Conservation (phyloP, 768 basidiomycete genomes). For the Auriscalpium vulgare region DNA sequence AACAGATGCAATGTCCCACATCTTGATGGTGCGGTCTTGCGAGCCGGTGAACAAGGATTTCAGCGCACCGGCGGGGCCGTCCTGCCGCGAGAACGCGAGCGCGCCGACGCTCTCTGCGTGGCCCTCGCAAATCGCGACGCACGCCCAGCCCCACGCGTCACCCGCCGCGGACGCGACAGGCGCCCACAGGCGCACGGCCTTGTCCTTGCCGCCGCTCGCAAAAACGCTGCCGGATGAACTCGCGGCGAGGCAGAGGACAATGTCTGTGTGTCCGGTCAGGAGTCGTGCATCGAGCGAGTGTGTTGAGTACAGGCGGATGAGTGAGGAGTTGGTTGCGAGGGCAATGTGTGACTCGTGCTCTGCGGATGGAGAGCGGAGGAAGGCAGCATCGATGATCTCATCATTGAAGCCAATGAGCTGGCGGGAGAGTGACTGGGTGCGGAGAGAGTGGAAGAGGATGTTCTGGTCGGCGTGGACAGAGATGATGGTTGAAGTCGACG, state of each 20-base stretch:
- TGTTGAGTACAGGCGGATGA: slow-evolving; percentile 84
- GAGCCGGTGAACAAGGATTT: slow-evolving; percentile 90
- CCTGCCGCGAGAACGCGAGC: slow-evolving; percentile 66
- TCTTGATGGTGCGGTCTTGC: slow-evolving; percentile 95
- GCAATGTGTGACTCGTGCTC: slow-evolving; percentile 68
- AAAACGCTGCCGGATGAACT: slow-evolving; percentile 62
- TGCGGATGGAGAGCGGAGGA: slow-evolving; percentile 47
- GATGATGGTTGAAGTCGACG: slow-evolving; percentile 54
- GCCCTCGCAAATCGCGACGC: slow-evolving; percentile 85
- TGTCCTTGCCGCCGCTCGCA: slow-evolving; percentile 91
- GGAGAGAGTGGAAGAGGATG: slow-evolving; percentile 82
- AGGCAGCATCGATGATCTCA: slow-evolving; percentile 87
- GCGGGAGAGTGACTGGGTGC: slow-evolving; percentile 52
- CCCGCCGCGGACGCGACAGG: slow-evolving; percentile 11
- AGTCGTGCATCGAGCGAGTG: slow-evolving; percentile 74
- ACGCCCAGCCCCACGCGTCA: slow-evolving; percentile 49
- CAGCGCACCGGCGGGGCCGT: slow-evolving; percentile 21
- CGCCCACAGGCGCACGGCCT: slow-evolving; percentile 80
- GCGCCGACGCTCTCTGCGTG: slow-evolving; percentile 94
- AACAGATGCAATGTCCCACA: slow-evolving; percentile 84
- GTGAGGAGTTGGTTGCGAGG: slow-evolving; percentile 94
- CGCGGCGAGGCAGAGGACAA: slow-evolving; percentile 79
- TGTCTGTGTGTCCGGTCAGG: slow-evolving; percentile 83
- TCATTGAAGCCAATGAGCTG: slow-evolving; percentile 97
- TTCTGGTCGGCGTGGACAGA: slow-evolving; percentile 96